Conservation (phyloP, 1,139 yeast genomes). For the Candida sp. region DNA sequence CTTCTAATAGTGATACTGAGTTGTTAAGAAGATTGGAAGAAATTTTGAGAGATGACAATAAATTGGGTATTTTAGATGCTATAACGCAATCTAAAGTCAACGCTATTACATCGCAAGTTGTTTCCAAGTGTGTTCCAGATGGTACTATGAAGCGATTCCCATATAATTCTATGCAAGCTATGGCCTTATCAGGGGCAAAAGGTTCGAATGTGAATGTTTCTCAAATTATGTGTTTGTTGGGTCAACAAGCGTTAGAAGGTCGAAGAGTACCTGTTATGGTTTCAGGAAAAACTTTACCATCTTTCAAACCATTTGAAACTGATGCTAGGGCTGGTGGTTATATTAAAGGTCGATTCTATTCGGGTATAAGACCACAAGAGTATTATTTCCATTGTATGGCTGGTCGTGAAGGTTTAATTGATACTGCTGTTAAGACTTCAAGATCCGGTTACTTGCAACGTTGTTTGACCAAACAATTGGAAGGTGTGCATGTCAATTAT, state of each 20-base stretch:
- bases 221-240: slow-evolving; percentile 98
- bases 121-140: slow-evolving; percentile 89
- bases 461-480: slow-evolving; percentile 96
- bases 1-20: slow-evolving; percentile 63
- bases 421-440: slow-evolving; percentile 98
- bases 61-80: slow-evolving; percentile 93
- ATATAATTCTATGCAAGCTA: slow-evolving; percentile 94
- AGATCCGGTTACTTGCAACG: slow-evolving; percentile 99
- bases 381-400: slow-evolving; percentile 99
- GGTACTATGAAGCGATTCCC: slow-evolving; percentile 98
- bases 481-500: slow-evolving; percentile 92
- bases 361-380: slow-evolving; percentile 99
- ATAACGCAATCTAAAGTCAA: slow-evolving; percentile 94
- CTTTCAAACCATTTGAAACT: slow-evolving; percentile 95
- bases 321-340: slow-evolving; percentile 99
- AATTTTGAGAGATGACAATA: slow-evolving; percentile 89
- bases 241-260: slow-evolving; percentile 99
- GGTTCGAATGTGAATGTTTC: slow-evolving; percentile 99
- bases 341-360: slow-evolving; percentile 94
- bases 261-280: slow-evolving; percentile 99
- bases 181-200: slow-evolving; percentile 99
- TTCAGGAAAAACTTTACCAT: slow-evolving; percentile 94
- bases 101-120: slow-evolving; percentile 89
- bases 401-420: slow-evolving; percentile 99
- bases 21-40: slow-evolving; percentile 87